Conservation (phyloP, 2,329 filamentous ascomycete genomes). For the Phialocephala subalpina region DNA sequence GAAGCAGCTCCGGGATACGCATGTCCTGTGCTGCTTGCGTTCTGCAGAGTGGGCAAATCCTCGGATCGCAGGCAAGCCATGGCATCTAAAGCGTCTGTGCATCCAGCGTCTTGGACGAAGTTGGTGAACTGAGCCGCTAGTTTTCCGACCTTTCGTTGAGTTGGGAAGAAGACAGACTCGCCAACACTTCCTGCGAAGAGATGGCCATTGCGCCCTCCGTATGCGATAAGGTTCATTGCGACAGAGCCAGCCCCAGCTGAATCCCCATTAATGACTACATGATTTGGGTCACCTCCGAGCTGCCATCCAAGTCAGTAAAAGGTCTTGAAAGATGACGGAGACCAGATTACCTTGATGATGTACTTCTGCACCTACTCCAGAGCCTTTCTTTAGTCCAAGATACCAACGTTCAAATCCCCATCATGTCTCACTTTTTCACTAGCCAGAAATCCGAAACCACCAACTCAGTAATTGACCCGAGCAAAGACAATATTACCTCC, state of each 20-base stretch:
- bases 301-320: neutral
- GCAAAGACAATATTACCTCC: constrained; percentile 69
- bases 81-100: neutral
- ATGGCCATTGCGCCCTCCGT: constrained; percentile 1
- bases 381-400: constrained; percentile 70
- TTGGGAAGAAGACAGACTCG: neutral
- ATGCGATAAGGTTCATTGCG: neutral
- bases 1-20: neutral
- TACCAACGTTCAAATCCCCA: constrained; percentile 51
- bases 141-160: neutral
- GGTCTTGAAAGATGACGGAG: neutral
- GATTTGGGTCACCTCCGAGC: constrained; percentile 3
- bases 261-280: neutral
- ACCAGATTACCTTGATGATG: constrained; percentile 50
- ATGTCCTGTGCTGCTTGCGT: neutral
- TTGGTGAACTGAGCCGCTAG: neutral
- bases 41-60: neutral
- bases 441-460: constrained; percentile 75
- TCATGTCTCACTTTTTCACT: constrained; percentile 60
- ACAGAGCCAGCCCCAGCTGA: constrained; percentile 7
- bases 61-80: neutral
- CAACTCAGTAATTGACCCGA: constrained; percentile 77
- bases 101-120: neutral
- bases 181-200: neutral
- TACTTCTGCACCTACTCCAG: constrained; percentile 74